Evolutionary conservation across 2,329 filamentous ascomycete genomes (phyloP), one percentile per base, ranked within the genome.

Genomic region (Tolypocladium album): DNA sequence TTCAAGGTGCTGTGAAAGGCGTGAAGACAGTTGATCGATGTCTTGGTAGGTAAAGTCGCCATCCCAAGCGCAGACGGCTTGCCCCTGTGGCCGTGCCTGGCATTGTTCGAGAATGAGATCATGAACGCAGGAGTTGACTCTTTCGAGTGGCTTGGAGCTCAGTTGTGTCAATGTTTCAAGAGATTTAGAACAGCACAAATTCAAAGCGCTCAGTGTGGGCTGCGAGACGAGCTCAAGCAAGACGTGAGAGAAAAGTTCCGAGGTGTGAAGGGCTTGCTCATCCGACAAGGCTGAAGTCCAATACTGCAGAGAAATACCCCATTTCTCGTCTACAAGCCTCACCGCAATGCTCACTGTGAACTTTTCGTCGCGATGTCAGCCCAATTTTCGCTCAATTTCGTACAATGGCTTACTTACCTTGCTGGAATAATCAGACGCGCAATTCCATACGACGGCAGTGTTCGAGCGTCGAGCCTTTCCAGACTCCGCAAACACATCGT

Each of bases 11-110:
- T 61, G 50, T 1, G 69, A 64, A 6, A 69, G 61, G 0, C 59
- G 55, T n/a, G 71, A 71, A 1, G 67, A 67, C 2, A 62, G 57
- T 4, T 40, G 56, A 2, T 67, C 64, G 0, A 72, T 58, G 13
- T 72, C 63, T 1, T 58, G 58, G 47, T 71, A 72, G 1, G 68
- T 70, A 4, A 71, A 61, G 15, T 69, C 61, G 13, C 69, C 70
- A 8, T 72, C 71, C 70, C 71, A 72, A 0, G 71, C 67, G 55
- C 64, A 65, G 22, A 72, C 64, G 1, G 70, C 71, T 1, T 64
- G 66, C 2, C 67, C 64, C 31, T 65, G 59, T 0, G 69, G 69
- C 0, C 62, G 61, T 39, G 57, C 58, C n/a, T 56, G 60, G 55
- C 67, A 67, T 45, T 67, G 67, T 22, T 68, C 64, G 4, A 61